Base-by-base conservation (phyloP, 176 grass and related monocot genomes). In the Ampelocalamus luodianensis region DNA sequence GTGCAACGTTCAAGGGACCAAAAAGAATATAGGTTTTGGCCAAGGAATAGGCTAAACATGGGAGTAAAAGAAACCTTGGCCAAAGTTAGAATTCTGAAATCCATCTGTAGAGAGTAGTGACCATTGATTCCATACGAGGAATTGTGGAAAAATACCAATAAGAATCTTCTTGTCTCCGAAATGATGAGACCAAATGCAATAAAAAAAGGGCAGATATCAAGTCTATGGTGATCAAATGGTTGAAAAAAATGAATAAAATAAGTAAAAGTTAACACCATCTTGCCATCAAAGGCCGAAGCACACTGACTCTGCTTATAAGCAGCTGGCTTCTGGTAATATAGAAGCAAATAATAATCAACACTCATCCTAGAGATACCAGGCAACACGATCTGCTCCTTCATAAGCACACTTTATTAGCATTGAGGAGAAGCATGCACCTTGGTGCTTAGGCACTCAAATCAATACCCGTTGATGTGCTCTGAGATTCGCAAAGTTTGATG, bases 351-450 rank as follows among this genome's bases (percentile, higher is more conserved):
- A 23, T 37, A 77, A 16, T 4, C 27, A 60, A 16, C 5, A 39
- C 5, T 58, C 17, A 11, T 10, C 4, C 51, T 37, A 15, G 34
- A 37, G 46, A 81, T 66, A 58, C 60, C 71, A 72, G 20, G 63
- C 36, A 83, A 53, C 23, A 71, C 24, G 4, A 36, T 48, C 4
- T 51, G 36, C n/a, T 63, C 65, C 27, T 51, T 42, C 39, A 46
- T 39, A 38, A 42, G 16, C 64, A 78, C 6, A 74, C n/a, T 15
- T 15, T 65, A 79, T 58, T 81, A 58, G 27, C 50, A 69, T 89
- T 29, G 9, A 66, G 10, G 61, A 68, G 49, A 89, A 46, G 66
- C 44, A 34, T 34, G 32, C 32, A 34, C 32, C 32, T 34, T 34
- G 32, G 32, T 34, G 32, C 3, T 2, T 34, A 34, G 32, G 32